phyloP scores from a whole-genome alignment of 1,284 basidiomycete genomes.

The Cystobasidiaceae sp. region DNA sequence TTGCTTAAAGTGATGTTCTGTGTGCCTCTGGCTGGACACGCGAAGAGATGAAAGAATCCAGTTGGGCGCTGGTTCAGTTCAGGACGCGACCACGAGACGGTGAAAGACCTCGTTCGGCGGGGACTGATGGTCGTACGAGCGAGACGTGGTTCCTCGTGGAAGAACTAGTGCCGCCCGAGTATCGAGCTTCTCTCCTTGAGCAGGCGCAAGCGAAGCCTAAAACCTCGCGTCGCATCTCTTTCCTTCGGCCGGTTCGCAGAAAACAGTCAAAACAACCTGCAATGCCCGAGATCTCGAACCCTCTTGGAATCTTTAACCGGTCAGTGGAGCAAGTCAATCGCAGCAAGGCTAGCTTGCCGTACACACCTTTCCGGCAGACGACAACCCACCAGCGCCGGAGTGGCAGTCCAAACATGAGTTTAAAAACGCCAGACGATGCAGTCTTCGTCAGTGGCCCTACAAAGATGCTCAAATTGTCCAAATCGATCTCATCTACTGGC shows the following conservation, averaged over 20 bases:
- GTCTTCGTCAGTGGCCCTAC: constrained; percentile 23
- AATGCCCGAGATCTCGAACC: constrained; percentile 7
- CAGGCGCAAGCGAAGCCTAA: constrained; percentile 29
- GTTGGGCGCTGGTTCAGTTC: constrained; percentile 42
- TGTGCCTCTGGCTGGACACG: constrained; percentile 42
- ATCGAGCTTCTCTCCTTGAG: constrained; percentile 36
- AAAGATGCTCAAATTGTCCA: constrained; percentile 10
- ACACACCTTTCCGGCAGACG: neutral
- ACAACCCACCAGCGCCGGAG: neutral
- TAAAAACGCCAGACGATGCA: constrained; percentile 19
- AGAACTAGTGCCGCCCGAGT: constrained; percentile 43
- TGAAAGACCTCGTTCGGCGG: neutral
- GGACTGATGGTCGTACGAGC: constrained; percentile 36
- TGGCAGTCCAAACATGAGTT: constrained; percentile 8
- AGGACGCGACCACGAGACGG: constrained; percentile 23
- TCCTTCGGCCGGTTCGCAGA: constrained; percentile 24
- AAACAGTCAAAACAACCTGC: constrained; percentile 27
- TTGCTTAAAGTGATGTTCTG: constrained; percentile 36
- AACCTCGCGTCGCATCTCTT: constrained; percentile 22
- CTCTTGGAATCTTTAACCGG: constrained; percentile 11
- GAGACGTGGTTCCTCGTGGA: constrained; percentile 43
- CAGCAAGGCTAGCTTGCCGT: neutral
- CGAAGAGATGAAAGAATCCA: constrained; percentile 44
- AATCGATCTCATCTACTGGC: constrained; percentile 12
- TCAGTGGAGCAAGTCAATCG: constrained; percentile 1